Evolutionary conservation across 2,329 filamentous ascomycete genomes (phyloP).

Genomic region (Neofusicoccum kwambonambiense): DNA sequence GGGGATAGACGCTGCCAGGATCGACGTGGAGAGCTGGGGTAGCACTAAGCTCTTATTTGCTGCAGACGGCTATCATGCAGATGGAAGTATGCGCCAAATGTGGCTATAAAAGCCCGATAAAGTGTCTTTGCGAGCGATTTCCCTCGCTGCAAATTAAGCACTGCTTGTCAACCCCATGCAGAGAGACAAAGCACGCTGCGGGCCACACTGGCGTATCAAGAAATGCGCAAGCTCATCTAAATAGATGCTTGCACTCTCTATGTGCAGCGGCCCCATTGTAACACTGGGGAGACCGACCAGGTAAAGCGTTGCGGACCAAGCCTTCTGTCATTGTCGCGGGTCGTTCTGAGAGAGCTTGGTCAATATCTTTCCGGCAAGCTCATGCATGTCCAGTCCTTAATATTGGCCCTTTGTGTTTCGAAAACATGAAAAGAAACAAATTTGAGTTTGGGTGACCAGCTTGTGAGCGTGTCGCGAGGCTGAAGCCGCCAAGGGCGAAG

Average conservation of each 20-base stretch:
- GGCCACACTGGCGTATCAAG: too few relatives aligned
- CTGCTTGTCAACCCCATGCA: too few relatives aligned
- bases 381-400: neutral
- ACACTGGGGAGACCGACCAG: too few relatives aligned
- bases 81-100: neutral
- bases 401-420: neutral
- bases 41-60: neutral
- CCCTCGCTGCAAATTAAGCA: too few relatives aligned
- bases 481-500: neutral
- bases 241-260: too few relatives aligned
- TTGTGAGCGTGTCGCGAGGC: neutral
- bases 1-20: neutral
- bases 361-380: neutral
- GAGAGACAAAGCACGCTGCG: too few relatives aligned
- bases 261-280: too few relatives aligned
- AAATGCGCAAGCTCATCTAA: too few relatives aligned
- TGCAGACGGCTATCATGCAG: neutral
- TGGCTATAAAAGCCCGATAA: neutral
- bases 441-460: neutral
- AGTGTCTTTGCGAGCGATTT: too few relatives aligned
- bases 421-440: neutral
- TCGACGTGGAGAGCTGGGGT: slow-evolving; percentile 5
- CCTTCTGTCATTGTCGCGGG: neutral
- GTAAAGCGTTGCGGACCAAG: too few relatives aligned
- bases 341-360: neutral